These are phyloP conservation scores for Taphrina flavorubra DNA, from an alignment of 1,139 yeast species.

Conservation along the genomic window DNA sequence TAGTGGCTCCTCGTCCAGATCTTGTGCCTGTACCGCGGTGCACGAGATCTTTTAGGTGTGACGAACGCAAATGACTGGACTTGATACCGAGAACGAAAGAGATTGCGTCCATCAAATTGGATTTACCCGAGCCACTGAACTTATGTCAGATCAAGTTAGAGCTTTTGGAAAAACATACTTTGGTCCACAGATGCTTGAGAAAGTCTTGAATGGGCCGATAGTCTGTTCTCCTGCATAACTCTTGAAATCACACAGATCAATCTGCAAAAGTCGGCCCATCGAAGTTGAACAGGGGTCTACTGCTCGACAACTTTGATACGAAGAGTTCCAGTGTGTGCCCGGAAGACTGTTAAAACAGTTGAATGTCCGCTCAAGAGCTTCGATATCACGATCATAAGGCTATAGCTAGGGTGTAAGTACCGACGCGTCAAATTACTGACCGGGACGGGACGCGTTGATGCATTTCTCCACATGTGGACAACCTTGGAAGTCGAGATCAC, in stretches of 20 bases:
- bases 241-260: conserved; percentile 84
- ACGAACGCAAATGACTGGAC: conserved; percentile 76
- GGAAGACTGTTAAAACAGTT: no score
- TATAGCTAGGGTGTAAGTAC: no score
- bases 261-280: conserved; percentile 79
- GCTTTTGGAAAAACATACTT: conserved; percentile 61
- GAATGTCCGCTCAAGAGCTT: no score
- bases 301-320: no score
- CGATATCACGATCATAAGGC: no score
- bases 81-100: conserved; percentile 91
- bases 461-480: not conserved
- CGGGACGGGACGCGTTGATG: not conserved
- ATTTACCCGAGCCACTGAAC: conserved; percentile 70
- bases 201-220: conserved; percentile 73
- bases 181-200: conserved; percentile 94
- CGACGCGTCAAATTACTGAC: no score
- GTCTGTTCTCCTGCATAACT: conserved; percentile 79
- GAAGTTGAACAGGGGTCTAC: not conserved
- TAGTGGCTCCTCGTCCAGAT: conserved; percentile 49
- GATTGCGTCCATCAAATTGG: conserved; percentile 98
- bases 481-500: not conserved
- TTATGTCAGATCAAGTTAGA: not conserved
- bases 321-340: no score
- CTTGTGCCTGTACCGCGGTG: conserved; percentile 65
- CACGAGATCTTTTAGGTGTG: conserved; percentile 72